Percentiles rank a stretch among this genome's conserved stretches.
These are phyloP conservation scores for Karstenula rhodostoma DNA, from an alignment of 2,329 filamentous ascomycete species.

Conservation along the genomic window DNA sequence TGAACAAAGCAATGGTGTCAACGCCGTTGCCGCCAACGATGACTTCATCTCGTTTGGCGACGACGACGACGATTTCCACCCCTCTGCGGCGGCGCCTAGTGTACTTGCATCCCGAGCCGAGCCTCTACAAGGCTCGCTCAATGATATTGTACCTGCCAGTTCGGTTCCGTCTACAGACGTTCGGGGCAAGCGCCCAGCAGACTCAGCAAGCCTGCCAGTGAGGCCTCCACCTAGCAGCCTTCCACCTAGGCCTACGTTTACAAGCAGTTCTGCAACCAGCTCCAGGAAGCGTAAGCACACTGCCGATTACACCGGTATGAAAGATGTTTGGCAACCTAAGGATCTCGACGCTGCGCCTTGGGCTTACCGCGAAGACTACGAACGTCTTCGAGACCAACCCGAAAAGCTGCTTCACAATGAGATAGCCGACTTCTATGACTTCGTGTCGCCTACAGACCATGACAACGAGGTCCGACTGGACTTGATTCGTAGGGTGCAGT, in stretches of 20 bases:
- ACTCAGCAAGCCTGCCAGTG: slow-evolving; percentile 16
- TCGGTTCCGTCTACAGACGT: slow-evolving; percentile 16
- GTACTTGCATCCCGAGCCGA: background rate
- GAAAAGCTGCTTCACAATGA: slow-evolving; percentile 80
- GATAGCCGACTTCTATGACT: slow-evolving; percentile 87
- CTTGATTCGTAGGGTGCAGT: slow-evolving; percentile 73
- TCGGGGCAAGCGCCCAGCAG: slow-evolving; percentile 7
- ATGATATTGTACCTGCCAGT: slow-evolving; percentile 19
- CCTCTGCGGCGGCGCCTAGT: background rate
- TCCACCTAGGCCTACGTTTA: slow-evolving; percentile 14
- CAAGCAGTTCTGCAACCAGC: slow-evolving; percentile 5
- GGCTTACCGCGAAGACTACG: slow-evolving; percentile 57
- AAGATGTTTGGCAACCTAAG: slow-evolving; percentile 51
- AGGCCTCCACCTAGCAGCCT: slow-evolving; percentile 17
- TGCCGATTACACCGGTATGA: slow-evolving; percentile 49
- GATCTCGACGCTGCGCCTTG: slow-evolving; percentile 60
- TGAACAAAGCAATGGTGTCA: slow-evolving; percentile 63
- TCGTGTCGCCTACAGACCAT: slow-evolving; percentile 77
- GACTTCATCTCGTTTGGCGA: slow-evolving; percentile 92
- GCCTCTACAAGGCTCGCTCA: slow-evolving; percentile 35
- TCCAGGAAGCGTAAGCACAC: slow-evolving; percentile 73
- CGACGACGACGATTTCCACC: slow-evolving; percentile 50
- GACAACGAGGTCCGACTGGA: slow-evolving; percentile 79
- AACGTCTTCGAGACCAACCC: slow-evolving; percentile 62
- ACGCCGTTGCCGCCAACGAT: slow-evolving; percentile 59